These are phyloP conservation scores for Skeletonema potamos DNA, from an alignment of 108 stramenopile genomes.

Conservation along the genomic window DNA sequence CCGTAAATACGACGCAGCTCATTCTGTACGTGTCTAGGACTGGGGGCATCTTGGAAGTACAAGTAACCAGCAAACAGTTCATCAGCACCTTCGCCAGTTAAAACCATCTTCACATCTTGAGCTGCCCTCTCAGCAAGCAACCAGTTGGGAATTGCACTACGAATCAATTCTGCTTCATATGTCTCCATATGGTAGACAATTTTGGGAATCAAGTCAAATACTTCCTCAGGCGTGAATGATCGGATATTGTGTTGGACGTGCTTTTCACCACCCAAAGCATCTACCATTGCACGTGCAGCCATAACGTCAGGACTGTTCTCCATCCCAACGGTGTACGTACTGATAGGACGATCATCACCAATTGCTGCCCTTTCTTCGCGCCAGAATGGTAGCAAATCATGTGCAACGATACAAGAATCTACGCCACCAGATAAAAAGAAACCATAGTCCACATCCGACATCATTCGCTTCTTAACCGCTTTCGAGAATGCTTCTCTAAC, in stretches of 20 bases:
- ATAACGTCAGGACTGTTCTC: constrained; percentile 76
- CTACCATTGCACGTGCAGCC: constrained; percentile 71
- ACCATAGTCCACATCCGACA: constrained; percentile 81
- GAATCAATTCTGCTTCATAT: constrained; percentile 80
- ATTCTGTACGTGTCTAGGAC: constrained; percentile 60
- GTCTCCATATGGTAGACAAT: constrained; percentile 86
- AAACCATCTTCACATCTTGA: constrained; percentile 78
- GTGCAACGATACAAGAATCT: constrained; percentile 70
- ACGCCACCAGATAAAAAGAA: constrained; percentile 77
- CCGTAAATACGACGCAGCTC: constrained; percentile 68
- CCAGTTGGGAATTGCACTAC: constrained; percentile 78
- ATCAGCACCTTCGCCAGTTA: constrained; percentile 77
- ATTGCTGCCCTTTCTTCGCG: constrained; percentile 25
- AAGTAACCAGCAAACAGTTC: constrained; percentile 78
- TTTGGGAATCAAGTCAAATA: constrained; percentile 75
- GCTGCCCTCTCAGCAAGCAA: constrained; percentile 70
- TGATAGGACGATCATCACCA: constrained; percentile 71
- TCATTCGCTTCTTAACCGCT: constrained; percentile 71
- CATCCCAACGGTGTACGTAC: constrained; percentile 74
- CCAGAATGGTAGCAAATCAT: constrained; percentile 64
- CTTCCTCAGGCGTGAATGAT: constrained; percentile 67
- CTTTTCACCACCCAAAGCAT: constrained; percentile 59
- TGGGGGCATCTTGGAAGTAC: constrained; percentile 70
- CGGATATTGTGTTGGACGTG: constrained; percentile 57
- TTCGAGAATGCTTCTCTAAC: constrained; percentile 58